phyloP scores from a whole-genome alignment of 192 early-diverging fungal species.

The Backusella liffmaniae region DNA sequence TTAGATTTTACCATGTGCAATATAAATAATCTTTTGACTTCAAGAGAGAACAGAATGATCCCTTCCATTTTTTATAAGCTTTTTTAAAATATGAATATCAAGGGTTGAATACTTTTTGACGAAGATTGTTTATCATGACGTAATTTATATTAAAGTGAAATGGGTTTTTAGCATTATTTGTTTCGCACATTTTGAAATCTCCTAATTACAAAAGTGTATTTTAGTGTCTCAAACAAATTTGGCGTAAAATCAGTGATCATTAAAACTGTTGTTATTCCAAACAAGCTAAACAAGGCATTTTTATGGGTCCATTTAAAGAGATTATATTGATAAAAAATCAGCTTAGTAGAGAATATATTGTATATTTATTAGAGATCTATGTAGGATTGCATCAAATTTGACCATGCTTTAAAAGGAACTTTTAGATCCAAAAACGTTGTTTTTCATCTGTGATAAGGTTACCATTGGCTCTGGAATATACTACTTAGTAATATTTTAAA shows the following conservation, averaged over 20 bases:
- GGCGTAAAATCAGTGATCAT: neutral
- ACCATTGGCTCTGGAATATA: neutral
- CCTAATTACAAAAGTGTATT: neutral
- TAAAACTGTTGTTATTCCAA: neutral
- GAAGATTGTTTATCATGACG: neutral
- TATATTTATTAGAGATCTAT: neutral
- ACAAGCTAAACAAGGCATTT: too few species aligned
- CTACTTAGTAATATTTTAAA: neutral
- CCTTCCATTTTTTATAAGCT: neutral
- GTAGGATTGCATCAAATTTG: neutral
- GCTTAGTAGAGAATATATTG: neutral
- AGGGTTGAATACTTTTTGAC: neutral
- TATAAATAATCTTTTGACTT: neutral
- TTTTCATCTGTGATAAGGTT: neutral
- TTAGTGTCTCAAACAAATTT: neutral
- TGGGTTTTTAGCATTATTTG: neutral
- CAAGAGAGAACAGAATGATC: neutral
- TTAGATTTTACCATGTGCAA: neutral
- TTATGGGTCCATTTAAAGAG: too few species aligned
- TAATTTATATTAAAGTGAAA: neutral
- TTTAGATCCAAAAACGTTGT: neutral
- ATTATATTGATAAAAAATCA: neutral
- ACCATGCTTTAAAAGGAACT: neutral
- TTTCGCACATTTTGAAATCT: neutral
- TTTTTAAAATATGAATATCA: neutral